Conservation (phyloP, 140 eudicot species). For the Senecio squalidus region DNA sequence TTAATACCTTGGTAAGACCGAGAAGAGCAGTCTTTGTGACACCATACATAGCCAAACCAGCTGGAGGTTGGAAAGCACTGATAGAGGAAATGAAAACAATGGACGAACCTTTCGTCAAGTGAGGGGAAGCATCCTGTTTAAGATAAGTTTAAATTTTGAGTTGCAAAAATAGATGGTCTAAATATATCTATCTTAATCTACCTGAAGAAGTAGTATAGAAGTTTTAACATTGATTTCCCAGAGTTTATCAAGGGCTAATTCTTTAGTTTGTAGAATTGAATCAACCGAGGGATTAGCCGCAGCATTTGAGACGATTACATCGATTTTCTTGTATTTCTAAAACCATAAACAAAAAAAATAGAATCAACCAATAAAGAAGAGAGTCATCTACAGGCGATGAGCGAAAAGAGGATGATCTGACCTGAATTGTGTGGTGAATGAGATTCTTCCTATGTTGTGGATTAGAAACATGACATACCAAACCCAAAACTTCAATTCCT, state of each 20-base stretch:
- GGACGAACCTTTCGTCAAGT: constrained; percentile 57
- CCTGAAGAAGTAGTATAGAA: constrained; percentile 75
- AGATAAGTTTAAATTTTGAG: neutral
- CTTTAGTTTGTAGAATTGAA: constrained; percentile 66
- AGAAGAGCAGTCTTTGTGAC: constrained; percentile 98
- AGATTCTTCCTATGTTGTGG: constrained; percentile 82
- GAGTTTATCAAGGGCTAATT: constrained; percentile 76
- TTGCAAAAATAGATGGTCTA: neutral
- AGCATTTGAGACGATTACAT: constrained; percentile 89
- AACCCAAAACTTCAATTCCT: constrained; percentile 76
- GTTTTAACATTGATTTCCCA: constrained; percentile 93
- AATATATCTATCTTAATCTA: no score
- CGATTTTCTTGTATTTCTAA: constrained; percentile 88
- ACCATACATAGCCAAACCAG: constrained; percentile 71
- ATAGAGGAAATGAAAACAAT: constrained; percentile 63
- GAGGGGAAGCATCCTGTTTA: constrained; percentile 68
- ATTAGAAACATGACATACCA: constrained; percentile 91
- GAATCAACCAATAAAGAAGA: neutral
- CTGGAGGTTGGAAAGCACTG: constrained; percentile 46
- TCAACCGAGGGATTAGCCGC: constrained; percentile 83
- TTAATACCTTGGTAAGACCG: constrained; percentile 86
- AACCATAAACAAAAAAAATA: constrained; percentile 6
- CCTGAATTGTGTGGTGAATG: constrained; percentile 68
- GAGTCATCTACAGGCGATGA: neutral
- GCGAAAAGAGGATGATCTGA: neutral